Percentiles rank a stretch among this genome's conserved stretches.
Evolutionary conservation across 75 land plant species (phyloP).

Genomic region (Picea sitchensis): DNA sequence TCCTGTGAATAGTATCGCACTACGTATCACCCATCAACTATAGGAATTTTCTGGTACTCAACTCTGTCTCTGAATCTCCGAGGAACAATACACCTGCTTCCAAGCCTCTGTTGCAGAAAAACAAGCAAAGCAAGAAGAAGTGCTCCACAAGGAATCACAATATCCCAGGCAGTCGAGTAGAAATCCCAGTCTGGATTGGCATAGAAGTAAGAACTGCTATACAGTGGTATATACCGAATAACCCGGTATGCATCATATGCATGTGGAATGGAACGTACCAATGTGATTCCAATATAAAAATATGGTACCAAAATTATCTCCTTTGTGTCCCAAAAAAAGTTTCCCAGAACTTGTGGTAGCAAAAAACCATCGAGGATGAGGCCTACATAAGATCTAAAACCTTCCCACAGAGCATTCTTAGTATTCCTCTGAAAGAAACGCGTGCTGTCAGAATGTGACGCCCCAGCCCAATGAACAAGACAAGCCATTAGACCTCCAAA

Average conservation of each 20-base stretch:
- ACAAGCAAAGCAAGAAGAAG: conserved; percentile 49
- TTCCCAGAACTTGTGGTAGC: conserved; percentile 74
- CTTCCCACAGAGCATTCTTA: conserved; percentile 45
- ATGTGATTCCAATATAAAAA: conserved; percentile 73
- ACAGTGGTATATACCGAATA: conserved; percentile 28
- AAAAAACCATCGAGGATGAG: conserved; percentile 75
- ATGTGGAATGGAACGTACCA: conserved; percentile 74
- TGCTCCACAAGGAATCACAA: conserved; percentile 59
- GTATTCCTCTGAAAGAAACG: not conserved
- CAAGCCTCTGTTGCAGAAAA: conserved; percentile 74
- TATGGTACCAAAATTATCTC: conserved; percentile 43
- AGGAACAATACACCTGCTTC: conserved; percentile 62
- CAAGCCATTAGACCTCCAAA: conserved; percentile 54
- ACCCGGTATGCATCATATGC: conserved; percentile 66
- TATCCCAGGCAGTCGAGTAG: conserved; percentile 73
- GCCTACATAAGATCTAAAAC: conserved; percentile 40
- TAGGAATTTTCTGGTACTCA: conserved; percentile 60
- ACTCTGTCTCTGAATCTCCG: conserved; percentile 23
- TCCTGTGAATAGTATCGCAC: not conserved
- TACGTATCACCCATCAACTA: conserved; percentile 7
- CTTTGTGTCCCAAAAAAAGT: conserved; percentile 43
- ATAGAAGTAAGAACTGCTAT: conserved; percentile 42
- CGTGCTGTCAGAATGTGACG: conserved; percentile 4
- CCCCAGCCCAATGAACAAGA: conserved; percentile 29
- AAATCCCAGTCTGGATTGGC: conserved; percentile 65